Evolutionary conservation across 2,329 filamentous ascomycete genomes (phyloP), one percentile per base, ranked within the genome.

Genomic region (Cordyceps javanica): DNA sequence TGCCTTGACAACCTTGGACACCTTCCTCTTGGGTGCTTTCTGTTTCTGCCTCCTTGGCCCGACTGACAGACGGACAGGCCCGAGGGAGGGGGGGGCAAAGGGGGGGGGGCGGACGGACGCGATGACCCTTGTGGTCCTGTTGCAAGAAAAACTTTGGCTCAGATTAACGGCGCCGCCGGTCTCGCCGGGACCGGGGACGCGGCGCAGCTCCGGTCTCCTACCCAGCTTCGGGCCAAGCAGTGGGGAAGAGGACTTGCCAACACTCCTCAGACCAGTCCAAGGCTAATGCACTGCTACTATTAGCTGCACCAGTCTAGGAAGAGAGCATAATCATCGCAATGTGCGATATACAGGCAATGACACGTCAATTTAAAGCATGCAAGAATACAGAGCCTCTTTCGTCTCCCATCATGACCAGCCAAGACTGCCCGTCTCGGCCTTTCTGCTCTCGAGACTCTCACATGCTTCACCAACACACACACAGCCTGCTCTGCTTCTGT

Each of bases 121-220:
- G 0, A 28, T 14, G 14, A 21, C 19, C 25, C 23, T 28, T 28
- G n/a, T 49, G 45, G 28, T 49, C 19, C n/a, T 16, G n/a, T 25
- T 23, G 10, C 28, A 21, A 32, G 36, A 16, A 8, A 49, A 30
- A 6, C 21, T 7, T 25, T 19, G 38, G 8, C 16, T 10, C 26
- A 44, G n/a, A 30, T 30, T 34, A 16, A 55, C 51, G 30, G 41
- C 30, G 39, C 39, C 44, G 44, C 25, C 39, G 51, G 30, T 6
- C 39, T 42, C 36, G 23, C 41, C 51, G 41, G 55, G 41, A 55
- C 30, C 28, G 30, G 51, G 50, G 21, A 55, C 36, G 41, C 51
- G 41, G 51, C 28, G 41, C 28, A 45, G 39, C 51, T 45, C 51
- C 51, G 51, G 51, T 38, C 36, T 45, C 19, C 39, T 55, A 41